A percentile compares a stretch with the other conserved stretches of the same genome.
Evolutionary conservation across 257 asterid species (phyloP).

Genomic region (Prunella vulgaris): DNA sequence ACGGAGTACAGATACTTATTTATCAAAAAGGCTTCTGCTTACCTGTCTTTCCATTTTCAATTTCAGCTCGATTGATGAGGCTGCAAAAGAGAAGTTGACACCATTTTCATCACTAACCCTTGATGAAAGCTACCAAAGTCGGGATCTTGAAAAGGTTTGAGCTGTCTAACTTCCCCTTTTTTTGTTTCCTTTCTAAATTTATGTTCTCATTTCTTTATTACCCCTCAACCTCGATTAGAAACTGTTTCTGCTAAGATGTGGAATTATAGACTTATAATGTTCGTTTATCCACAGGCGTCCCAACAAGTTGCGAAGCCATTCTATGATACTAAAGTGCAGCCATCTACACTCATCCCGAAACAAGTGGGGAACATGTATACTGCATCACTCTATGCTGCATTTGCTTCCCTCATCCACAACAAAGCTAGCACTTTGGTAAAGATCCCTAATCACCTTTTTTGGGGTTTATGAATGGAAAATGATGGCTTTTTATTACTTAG

Average conservation of each 20-base stretch:
- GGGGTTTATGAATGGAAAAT: background rate
- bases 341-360: conserved; percentile 83
- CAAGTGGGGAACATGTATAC: conserved; percentile 99
- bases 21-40: conserved; percentile 7
- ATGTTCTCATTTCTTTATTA: background rate
- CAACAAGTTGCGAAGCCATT: conserved; percentile 88
- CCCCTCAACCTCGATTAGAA: background rate
- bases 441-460: conserved; percentile 1
- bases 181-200: too few relatives aligned
- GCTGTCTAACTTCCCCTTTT: background rate
- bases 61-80: conserved; percentile 76
- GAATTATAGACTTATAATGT: conserved; percentile 14
- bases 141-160: conserved; percentile 95
- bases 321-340: conserved; percentile 80
- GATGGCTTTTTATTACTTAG: background rate
- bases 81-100: conserved; percentile 65
- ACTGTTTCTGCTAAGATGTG: background rate
- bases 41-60: conserved; percentile 14
- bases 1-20: background rate
- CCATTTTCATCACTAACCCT: conserved; percentile 63
- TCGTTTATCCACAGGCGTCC: conserved; percentile 53
- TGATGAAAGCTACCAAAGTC: conserved; percentile 88
- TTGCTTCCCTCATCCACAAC: conserved; percentile 86
- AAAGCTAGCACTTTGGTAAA: conserved; percentile 68
- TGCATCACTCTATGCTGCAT: conserved; percentile 96